These are phyloP conservation scores for Sarocladium kiliense DNA, from an alignment of 2,329 filamentous ascomycete species.

Conservation along the genomic window DNA sequence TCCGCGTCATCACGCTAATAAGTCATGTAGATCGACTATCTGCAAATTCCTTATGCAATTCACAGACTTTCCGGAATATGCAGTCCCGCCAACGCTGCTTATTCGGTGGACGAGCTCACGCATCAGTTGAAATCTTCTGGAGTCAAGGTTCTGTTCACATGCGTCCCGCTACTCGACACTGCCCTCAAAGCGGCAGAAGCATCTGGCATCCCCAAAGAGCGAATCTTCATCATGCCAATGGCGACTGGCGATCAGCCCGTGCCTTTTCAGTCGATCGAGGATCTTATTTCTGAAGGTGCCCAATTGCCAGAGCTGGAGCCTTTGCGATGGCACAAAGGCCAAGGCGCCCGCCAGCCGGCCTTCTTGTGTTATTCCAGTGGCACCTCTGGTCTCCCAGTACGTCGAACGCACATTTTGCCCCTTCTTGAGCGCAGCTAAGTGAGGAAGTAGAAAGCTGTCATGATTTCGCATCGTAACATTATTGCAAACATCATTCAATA, in stretches of 20 bases:
- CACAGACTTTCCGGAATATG: conserved; percentile 63
- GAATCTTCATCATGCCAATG: conserved; percentile 60
- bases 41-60: conserved; percentile 48
- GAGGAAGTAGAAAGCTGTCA: conserved; percentile 65
- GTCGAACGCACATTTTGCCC: no score
- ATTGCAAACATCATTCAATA: conserved; percentile 71
- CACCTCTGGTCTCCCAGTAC: conserved; percentile 64
- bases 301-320: conserved; percentile 42
- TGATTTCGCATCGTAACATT: conserved; percentile 74
- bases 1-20: no score
- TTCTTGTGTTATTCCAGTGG: conserved; percentile 71
- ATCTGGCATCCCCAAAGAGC: conserved; percentile 53
- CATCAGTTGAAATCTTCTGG: conserved; percentile 62
- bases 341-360: conserved; percentile 57
- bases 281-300: conserved; percentile 54
- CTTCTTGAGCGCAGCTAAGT: background rate
- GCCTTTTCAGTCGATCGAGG: conserved; percentile 50
- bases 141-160: conserved; percentile 65
- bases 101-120: conserved; percentile 59
- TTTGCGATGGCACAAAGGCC: conserved; percentile 50
- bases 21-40: conserved; percentile 20
- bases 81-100: conserved; percentile 65
- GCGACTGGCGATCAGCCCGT: conserved; percentile 35
- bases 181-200: conserved; percentile 58
- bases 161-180: conserved; percentile 54